phyloP scores from a whole-genome alignment of 495 filamentous ascomycete genomes.

The Mytilinidion resinicola region DNA sequence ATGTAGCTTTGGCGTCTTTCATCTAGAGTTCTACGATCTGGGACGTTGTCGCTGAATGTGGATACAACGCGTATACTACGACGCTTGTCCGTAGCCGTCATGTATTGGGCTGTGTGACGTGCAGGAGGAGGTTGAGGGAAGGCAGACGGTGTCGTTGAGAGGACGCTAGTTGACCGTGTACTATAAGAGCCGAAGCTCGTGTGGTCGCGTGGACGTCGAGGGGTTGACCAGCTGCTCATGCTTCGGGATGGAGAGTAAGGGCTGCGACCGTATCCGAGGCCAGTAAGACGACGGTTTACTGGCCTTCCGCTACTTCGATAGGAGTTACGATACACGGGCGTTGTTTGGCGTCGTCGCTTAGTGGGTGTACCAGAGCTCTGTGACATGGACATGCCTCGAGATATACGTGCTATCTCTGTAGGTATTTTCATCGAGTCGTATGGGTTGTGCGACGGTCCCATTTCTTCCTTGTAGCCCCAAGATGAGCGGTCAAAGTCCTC shows the following conservation, averaged over 20 bases:
- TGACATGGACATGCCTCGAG: constrained; percentile 20
- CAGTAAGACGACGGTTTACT: constrained; percentile 19
- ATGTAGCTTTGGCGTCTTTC: constrained; percentile 34
- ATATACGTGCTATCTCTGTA: constrained; percentile 29
- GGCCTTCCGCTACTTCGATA: constrained; percentile 19
- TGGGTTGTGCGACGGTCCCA: constrained; percentile 25
- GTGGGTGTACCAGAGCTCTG: constrained; percentile 13
- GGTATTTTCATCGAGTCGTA: constrained; percentile 36
- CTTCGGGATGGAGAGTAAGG: constrained; percentile 16
- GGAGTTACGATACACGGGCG: constrained; percentile 7
- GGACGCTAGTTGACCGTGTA: constrained; percentile 29
- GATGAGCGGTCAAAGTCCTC: constrained; percentile 25
- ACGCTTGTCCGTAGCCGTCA: constrained; percentile 22
- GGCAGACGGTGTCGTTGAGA: constrained; percentile 28
- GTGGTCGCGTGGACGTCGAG: constrained; percentile 11
- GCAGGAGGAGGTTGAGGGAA: constrained; percentile 26
- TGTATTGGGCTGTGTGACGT: constrained; percentile 16
- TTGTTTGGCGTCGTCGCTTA: constrained; percentile 19
- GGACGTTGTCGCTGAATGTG: constrained; percentile 17
- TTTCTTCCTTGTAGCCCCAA: constrained; percentile 24
- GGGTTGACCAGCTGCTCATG: constrained; percentile 4
- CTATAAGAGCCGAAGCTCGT: constrained; percentile 27
- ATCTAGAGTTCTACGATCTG: constrained; percentile 28
- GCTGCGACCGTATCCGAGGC: constrained; percentile 19
- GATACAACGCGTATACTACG: constrained; percentile 31